Evolutionary conservation across 2,329 filamentous ascomycete species (phyloP).

Genomic region (Talaromyces sp.): DNA sequence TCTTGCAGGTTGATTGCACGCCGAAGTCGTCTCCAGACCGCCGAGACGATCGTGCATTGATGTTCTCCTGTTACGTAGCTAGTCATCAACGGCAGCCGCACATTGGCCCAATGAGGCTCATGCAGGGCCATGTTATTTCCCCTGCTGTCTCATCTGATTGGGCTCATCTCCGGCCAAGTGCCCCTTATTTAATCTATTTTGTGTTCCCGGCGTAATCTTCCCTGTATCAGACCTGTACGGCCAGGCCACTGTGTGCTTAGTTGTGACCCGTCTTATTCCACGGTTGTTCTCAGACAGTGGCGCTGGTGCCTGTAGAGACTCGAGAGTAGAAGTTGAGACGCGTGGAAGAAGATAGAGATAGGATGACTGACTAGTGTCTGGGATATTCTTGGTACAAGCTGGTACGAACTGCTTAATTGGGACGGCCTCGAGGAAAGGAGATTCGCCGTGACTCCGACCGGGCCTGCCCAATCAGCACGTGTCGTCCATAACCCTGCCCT

Average conservation of each 20-base stretch:
- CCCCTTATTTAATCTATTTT: background rate
- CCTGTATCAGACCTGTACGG: background rate
- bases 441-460: background rate
- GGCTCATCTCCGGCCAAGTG: background rate
- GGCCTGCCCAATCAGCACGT: background rate
- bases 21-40: background rate
- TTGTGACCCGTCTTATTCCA: background rate
- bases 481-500: background rate
- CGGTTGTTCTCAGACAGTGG: background rate
- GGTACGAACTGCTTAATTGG: background rate
- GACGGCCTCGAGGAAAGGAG: background rate
- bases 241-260: background rate
- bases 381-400: background rate
- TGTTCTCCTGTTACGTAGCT: background rate
- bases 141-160: slow-evolving; percentile 1
- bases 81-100: background rate
- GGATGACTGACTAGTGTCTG: background rate
- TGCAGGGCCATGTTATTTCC: background rate
- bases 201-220: background rate
- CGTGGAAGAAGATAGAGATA: background rate
- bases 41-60: background rate
- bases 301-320: background rate
- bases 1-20: background rate
- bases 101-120: slow-evolving; percentile 4
- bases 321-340: background rate